A percentile compares a stretch with the other conserved stretches of the same genome.
phyloP scores from a whole-genome alignment of 1,284 basidiomycete genomes.

The Ustilago cynodontis region DNA sequence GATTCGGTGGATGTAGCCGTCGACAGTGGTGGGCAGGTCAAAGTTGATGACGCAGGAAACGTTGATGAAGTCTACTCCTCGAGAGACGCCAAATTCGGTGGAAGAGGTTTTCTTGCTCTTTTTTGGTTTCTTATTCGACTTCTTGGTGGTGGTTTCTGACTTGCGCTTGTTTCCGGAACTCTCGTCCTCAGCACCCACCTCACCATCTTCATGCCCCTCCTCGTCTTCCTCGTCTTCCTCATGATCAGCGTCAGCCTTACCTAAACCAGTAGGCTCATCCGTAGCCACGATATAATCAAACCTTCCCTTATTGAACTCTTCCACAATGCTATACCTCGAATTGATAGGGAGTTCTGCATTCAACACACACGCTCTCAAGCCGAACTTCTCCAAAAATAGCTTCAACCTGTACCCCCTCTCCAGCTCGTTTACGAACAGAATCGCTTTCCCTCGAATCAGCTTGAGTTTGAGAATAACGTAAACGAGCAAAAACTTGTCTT shows the following conservation, averaged over 20 bases:
- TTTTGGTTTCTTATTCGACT: slow-evolving; percentile 20
- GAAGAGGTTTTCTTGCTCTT: slow-evolving; percentile 6
- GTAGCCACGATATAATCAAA: slow-evolving; percentile 99
- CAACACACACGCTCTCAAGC: slow-evolving; percentile 93
- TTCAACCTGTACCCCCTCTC: slow-evolving; percentile 94
- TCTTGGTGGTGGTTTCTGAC: background rate
- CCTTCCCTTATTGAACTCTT: slow-evolving; percentile 98
- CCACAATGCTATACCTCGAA: slow-evolving; percentile 94
- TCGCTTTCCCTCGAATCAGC: slow-evolving; percentile 94
- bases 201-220: slow-evolving; percentile 16
- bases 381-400: slow-evolving; percentile 97
- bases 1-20: slow-evolving; percentile 95
- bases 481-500: slow-evolving; percentile 93
- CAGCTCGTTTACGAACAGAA: slow-evolving; percentile 96
- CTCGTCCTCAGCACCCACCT: background rate
- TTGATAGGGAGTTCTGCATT: slow-evolving; percentile 97
- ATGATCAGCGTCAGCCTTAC: slow-evolving; percentile 43
- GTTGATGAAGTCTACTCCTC: slow-evolving; percentile 96
- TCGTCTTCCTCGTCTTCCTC: slow-evolving; percentile 32
- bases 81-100: slow-evolving; percentile 89
- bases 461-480: slow-evolving; percentile 95
- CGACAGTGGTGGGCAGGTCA: slow-evolving; percentile 88
- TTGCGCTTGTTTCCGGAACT: slow-evolving; percentile 38
- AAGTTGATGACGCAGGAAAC: slow-evolving; percentile 99
- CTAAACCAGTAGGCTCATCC: slow-evolving; percentile 77